Percentiles rank a stretch among this genome's conserved stretches.
These are phyloP conservation scores for Candida sithepensis DNA, from an alignment of 805 yeast species.

Conservation along the genomic window DNA sequence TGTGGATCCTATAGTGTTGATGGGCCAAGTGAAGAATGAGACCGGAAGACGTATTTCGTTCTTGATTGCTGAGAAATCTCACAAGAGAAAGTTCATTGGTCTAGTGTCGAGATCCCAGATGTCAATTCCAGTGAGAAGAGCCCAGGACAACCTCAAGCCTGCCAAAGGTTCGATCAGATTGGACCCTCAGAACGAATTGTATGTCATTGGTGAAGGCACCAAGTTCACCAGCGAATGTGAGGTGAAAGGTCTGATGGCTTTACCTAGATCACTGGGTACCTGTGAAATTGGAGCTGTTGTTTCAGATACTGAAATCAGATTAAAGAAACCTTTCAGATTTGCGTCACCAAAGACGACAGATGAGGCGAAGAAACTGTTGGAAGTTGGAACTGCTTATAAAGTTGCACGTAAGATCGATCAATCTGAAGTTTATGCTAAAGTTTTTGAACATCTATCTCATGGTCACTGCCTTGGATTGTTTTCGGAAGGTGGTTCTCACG, in stretches of 20 bases:
- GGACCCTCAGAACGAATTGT: conserved; percentile 41
- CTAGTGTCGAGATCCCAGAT: conserved; percentile 68
- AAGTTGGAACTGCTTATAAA: conserved; percentile 56
- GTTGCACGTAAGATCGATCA: conserved; percentile 85
- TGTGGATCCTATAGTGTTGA: conserved; percentile 67
- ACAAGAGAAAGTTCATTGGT: conserved; percentile 58
- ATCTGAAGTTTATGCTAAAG: conserved; percentile 74
- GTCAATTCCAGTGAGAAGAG: conserved; percentile 88
- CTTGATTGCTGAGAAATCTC: conserved; percentile 51
- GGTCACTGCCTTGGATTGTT: conserved; percentile 88
- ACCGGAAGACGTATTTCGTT: conserved; percentile 47
- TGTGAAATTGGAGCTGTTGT: conserved; percentile 64
- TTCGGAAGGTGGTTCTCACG: conserved; percentile 99
- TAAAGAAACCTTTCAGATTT: conserved; percentile 65
- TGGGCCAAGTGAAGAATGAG: conserved; percentile 67
- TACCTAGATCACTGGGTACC: conserved; percentile 76
- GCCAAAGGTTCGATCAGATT: conserved; percentile 66
- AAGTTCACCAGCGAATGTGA: conserved; percentile 59
- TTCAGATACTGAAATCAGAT: conserved; percentile 64
- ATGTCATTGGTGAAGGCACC: conserved; percentile 64
- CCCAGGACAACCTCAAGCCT: conserved; percentile 74
- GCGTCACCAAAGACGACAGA: conserved; percentile 38
- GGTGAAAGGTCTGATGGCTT: conserved; percentile 64
- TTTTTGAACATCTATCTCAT: conserved; percentile 75
- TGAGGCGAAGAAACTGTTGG: conserved; percentile 36